phyloP scores from a whole-genome alignment of 73 alveolate genomes.

The Loxodes magnus region DNA sequence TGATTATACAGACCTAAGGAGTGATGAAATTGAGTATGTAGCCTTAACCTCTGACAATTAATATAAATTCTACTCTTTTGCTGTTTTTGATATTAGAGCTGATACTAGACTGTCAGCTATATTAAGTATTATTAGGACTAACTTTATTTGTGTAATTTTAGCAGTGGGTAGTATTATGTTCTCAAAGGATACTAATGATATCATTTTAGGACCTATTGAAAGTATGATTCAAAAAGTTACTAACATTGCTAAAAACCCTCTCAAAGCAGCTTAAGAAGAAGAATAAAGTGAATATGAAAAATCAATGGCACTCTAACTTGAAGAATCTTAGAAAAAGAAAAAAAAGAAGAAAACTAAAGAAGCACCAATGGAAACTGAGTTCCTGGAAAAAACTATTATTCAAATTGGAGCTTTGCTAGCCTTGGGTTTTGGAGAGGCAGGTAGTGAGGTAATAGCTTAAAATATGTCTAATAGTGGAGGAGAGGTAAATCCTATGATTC shows the following conservation, averaged over 20 bases:
- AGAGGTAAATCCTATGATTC: slow-evolving; percentile 95
- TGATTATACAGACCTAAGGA: slow-evolving; percentile 13
- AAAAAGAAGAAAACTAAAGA: slow-evolving; percentile 11
- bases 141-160: slow-evolving; percentile 41
- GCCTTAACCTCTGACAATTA: slow-evolving; percentile 14
- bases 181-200: slow-evolving; percentile 51
- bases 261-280: slow-evolving; percentile 57
- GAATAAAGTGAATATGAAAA: slow-evolving; percentile 23
- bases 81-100: slow-evolving; percentile 38
- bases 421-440: slow-evolving; percentile 98
- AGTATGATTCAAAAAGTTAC: slow-evolving; percentile 68
- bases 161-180: slow-evolving; percentile 54
- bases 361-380: slow-evolving; percentile 71
- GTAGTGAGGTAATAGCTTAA: slow-evolving; percentile 82
- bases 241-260: slow-evolving; percentile 65
- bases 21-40: slow-evolving; percentile 23
- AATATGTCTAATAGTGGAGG: slow-evolving; percentile 86
- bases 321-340: slow-evolving; percentile 18
- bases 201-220: slow-evolving; percentile 71
- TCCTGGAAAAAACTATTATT: slow-evolving; percentile 83
- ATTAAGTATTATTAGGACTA: slow-evolving; percentile 51
- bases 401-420: slow-evolving; percentile 93
- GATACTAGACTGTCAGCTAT: slow-evolving; percentile 35
- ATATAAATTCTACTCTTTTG: background rate
- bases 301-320: slow-evolving; percentile 29